Base-by-base conservation (phyloP, 176 grass and related monocot genomes). In the Chrysopogon serrulatus region DNA sequence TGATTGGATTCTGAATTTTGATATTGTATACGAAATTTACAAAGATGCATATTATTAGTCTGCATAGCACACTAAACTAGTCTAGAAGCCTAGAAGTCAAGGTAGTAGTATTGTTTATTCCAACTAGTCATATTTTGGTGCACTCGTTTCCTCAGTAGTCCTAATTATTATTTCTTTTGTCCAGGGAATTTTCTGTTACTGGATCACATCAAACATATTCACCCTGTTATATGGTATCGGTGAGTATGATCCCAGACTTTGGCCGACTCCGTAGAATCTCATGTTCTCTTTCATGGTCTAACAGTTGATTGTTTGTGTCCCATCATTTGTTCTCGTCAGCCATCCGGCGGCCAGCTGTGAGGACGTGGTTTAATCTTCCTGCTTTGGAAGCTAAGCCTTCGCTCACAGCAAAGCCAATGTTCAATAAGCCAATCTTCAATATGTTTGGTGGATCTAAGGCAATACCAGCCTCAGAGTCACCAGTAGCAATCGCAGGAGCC, bases 171-270 rank as follows among this genome's bases (percentile, higher is more conserved):
- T 86, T 63, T 40, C 15, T 27, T 33, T 23, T 12, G 62, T 82
- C 35, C 83, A 99, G 96, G 96, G 75, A 85, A 86, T 99, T 83
- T 96, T 99, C 72, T 96, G 83, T 84, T 96, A 99, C 73, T 99
- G 93, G 96, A 74, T 93, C 56, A 94, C 96, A 27, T 99, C 96
- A 87, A 99, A 94, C 72, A 48, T 99, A 70, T 96, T 94, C 89
- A 87, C 89, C 10, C 83, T 98, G 72, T 9, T 41, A 36, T 94
- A 90, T 67, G 96, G 96, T 76, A 60, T 85, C 79, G 91, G 96
- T 99, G 61, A 94, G 93, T 92, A 61, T 57, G 75, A 28, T 82
- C 43, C 40, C 32, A 56, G 49, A 26, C 61, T 80, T 79, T 40
- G 57, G 67, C n/a, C 12, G 10, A 69, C 37, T 32, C 43, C 6